phyloP scores from a whole-genome alignment of 148 eudicot species.

The Diospyros lotus region DNA sequence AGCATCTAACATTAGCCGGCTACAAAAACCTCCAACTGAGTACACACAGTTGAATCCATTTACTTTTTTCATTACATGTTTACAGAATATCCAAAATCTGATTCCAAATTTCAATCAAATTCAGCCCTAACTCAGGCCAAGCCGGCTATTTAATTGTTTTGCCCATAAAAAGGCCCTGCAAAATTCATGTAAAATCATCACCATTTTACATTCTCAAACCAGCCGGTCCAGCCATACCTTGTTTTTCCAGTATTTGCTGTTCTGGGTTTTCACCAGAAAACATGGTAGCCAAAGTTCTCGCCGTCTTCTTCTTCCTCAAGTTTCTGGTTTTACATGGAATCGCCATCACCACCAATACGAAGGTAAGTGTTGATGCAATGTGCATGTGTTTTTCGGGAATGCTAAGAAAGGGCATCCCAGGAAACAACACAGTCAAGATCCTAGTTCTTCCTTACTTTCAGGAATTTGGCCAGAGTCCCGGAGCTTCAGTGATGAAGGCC shows the following conservation, averaged over 20 bases:
- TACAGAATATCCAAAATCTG: neutral
- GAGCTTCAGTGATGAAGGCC: conserved; percentile 35
- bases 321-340: conserved; percentile 8
- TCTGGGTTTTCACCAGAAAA: neutral
- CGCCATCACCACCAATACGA: neutral
- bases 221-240: too few relatives aligned
- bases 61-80: neutral
- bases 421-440: neutral
- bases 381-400: too few relatives aligned
- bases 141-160: neutral
- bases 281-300: neutral
- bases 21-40: too few relatives aligned
- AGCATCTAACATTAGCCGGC: neutral
- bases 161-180: neutral
- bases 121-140: neutral
- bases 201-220: neutral
- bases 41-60: neutral
- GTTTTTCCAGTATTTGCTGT: neutral
- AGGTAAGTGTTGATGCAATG: neutral
- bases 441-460: neutral
- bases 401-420: too few relatives aligned
- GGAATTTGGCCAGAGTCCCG: conserved; percentile 47
- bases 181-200: neutral
- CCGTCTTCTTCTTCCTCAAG: neutral
- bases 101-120: neutral